Base-by-base conservation (phyloP, 2,329 filamentous ascomycete genomes). In the Cytospora leucostoma region DNA sequence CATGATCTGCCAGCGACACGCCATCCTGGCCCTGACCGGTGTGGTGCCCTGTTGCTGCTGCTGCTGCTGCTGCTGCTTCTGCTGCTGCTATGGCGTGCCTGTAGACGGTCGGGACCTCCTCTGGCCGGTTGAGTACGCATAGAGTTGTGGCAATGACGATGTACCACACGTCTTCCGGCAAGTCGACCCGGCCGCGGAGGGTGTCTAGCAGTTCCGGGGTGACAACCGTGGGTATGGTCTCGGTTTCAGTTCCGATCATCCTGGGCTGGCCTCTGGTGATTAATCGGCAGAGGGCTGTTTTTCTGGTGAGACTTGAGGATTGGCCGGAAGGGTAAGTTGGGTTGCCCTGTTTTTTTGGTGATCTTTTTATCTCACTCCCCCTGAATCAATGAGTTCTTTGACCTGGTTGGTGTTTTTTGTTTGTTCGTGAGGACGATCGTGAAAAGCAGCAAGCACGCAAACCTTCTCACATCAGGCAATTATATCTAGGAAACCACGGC, bases 151-250 rank as follows among this genome's bases (percentile, higher is more conserved):
- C 77, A 10, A 78, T 73, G 37, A 84, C 73, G 56, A 80, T 76
- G 66, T 84, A 83, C 80, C 82, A 84, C 4, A 74, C 74, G 33
- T 82, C 71, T 7, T 67, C 70, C 10, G 80, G 81, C 4, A 84
- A 70, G 38, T 76, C 66, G 4, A 78, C 76, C 37, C 77, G 72
- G 38, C 70, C 72, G 35, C 77, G 73, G 27, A 83, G 73, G 4
- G 74, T 75, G 6, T 74, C 70, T 11, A 83, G 71, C 13, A 83
- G 69, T 2, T 73, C 66, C 5, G 79, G 75, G 7, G 80, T 80
- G 49, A 80, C 65, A 54, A 79, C 65, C 33, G 72, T 62, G 7
- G 71, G 67, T n/a, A 67, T 51, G n/a, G 53, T 40, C 17, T 66
- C 58, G 49, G 67, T 56, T 19, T 67, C 51, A 17, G 53, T 40